phyloP scores from a whole-genome alignment of 148 eudicot genomes.

The Chenopodium suecicum region DNA sequence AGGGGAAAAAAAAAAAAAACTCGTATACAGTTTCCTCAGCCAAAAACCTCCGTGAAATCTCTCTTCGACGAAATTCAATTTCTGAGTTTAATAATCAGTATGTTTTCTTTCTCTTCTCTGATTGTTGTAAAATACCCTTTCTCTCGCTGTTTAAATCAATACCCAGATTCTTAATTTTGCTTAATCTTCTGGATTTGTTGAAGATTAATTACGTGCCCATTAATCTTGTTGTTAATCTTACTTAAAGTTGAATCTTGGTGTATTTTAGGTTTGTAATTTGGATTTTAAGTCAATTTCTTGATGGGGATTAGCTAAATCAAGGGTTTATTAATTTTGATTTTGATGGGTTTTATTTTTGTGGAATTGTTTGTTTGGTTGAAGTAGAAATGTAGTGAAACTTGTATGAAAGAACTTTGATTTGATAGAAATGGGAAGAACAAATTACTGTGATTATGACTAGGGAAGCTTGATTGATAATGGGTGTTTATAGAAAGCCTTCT shows the following conservation, averaged over 20 bases:
- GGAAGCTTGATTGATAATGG: neutral
- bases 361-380: neutral
- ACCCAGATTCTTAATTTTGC: slow-evolving; percentile 10
- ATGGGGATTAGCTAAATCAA: slow-evolving; percentile 7
- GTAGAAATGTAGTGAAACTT: neutral
- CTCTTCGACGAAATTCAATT: neutral
- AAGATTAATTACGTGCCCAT: neutral
- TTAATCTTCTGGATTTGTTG: neutral
- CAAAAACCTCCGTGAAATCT: neutral
- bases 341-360: neutral
- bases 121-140: neutral
- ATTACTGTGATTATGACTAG: neutral
- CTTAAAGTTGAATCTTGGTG: slow-evolving; percentile 1
- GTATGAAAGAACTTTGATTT: neutral
- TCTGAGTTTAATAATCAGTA: neutral
- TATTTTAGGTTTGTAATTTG: neutral
- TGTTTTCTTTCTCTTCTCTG: neutral
- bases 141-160: slow-evolving; percentile 7
- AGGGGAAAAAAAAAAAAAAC: too few species aligned
- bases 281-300: neutral
- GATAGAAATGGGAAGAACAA: neutral
- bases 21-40: neutral
- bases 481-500: neutral
- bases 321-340: neutral
- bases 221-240: neutral